Conservation (phyloP, 495 filamentous ascomycete species). For the Antarctomyces pellizariae region DNA sequence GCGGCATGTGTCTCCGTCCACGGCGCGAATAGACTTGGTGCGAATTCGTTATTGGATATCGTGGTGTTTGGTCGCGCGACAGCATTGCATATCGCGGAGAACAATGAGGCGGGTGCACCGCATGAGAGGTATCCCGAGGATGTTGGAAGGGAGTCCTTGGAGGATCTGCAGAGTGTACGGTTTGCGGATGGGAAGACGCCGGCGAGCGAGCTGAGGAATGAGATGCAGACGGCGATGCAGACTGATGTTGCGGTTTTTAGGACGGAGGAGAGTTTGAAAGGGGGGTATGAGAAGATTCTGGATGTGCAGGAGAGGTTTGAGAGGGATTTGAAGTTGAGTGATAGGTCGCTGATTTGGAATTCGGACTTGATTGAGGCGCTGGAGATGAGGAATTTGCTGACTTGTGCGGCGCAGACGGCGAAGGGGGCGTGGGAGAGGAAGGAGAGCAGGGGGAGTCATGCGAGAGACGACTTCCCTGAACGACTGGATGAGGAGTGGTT, state of each 20-base stretch:
- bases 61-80: constrained; percentile 10
- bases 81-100: constrained; percentile 9
- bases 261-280: constrained; percentile 5
- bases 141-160: constrained; percentile 6
- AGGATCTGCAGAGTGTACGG: constrained; percentile 6
- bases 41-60: constrained; percentile 11
- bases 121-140: constrained; percentile 6
- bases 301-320: constrained; percentile 7
- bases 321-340: constrained; percentile 3
- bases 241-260: constrained; percentile 9
- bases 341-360: constrained; percentile 10
- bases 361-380: constrained; percentile 11
- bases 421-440: constrained; percentile 9
- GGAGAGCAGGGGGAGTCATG: constrained; percentile 11
- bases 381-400: constrained; percentile 11
- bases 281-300: constrained; percentile 2
- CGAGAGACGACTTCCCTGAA: constrained; percentile 8
- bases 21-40: constrained; percentile 10
- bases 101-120: constrained; percentile 6
- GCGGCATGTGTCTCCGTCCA: constrained; percentile 11
- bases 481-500: constrained; percentile 9
- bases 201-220: constrained; percentile 4
- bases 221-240: constrained; percentile 13
- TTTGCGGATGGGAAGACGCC: constrained; percentile 5
- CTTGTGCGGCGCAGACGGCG: constrained; percentile 10